Evolutionary conservation across 2,329 filamentous ascomycete species (phyloP).

Genomic region (Xylariaceae sp.): DNA sequence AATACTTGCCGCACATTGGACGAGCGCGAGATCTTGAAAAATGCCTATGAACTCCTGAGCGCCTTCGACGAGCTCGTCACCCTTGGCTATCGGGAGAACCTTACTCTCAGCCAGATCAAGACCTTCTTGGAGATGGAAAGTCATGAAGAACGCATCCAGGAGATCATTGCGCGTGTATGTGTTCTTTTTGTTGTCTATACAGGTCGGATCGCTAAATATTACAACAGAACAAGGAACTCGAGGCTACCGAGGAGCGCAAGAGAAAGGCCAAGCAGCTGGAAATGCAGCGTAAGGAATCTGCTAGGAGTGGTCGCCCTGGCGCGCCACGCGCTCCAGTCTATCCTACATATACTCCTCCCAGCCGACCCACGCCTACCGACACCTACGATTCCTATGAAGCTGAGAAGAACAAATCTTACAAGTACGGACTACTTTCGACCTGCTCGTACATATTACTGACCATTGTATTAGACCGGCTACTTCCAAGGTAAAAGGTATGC

Average conservation of each 20-base stretch:
- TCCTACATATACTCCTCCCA: conserved; percentile 80
- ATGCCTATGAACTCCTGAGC: conserved; percentile 93
- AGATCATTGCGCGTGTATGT: conserved; percentile 85
- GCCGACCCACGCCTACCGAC: conserved; percentile 68
- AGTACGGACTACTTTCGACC: conserved; percentile 47
- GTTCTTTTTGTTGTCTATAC: neutral
- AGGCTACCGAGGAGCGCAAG: conserved; percentile 97
- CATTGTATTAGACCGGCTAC: conserved; percentile 50
- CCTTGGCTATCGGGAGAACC: conserved; percentile 90
- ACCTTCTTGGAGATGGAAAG: conserved; percentile 99
- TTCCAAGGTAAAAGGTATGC: conserved; percentile 95
- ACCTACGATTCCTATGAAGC: conserved; percentile 93
- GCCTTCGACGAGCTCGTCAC: conserved; percentile 98
- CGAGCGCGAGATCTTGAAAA: conserved; percentile 89
- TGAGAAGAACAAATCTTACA: conserved; percentile 91
- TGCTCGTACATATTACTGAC: conserved; percentile 23
- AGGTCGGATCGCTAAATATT: conserved; percentile 12
- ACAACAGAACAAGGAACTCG: conserved; percentile 88
- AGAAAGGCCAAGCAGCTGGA: conserved; percentile 98
- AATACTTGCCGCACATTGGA: conserved; percentile 95
- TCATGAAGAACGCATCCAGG: conserved; percentile 97
- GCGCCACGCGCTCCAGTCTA: conserved; percentile 75
- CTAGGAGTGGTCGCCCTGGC: conserved; percentile 65
- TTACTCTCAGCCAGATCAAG: conserved; percentile 96
- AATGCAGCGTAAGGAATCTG: conserved; percentile 96